phyloP scores from a whole-genome alignment of 345 rosid genomes.

The Lumnitzera littorea region DNA sequence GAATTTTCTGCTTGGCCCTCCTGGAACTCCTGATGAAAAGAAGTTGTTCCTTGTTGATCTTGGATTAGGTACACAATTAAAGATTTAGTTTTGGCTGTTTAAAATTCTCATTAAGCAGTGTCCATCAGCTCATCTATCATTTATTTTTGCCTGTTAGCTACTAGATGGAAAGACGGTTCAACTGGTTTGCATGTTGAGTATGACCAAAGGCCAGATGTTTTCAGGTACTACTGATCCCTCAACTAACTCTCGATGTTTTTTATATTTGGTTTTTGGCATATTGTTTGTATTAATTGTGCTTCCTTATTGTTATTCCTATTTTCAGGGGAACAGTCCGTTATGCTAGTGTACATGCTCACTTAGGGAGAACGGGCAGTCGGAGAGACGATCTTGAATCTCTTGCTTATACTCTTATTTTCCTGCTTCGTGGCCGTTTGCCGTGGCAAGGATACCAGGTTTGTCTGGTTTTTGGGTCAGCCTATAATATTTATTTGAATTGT shows the following conservation, averaged over 20 bases:
- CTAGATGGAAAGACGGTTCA: slow-evolving; percentile 18
- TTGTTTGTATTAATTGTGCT: background rate
- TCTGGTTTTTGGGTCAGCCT: slow-evolving; percentile 10
- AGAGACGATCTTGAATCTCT: slow-evolving; percentile 60
- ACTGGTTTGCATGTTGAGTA: slow-evolving; percentile 21
- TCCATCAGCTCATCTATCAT: background rate
- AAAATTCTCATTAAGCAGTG: background rate
- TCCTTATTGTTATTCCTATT: slow-evolving; percentile 3
- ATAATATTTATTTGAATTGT: background rate
- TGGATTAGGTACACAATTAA: slow-evolving; percentile 14
- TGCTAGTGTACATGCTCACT: slow-evolving; percentile 58
- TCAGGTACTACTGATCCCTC: slow-evolving; percentile 7
- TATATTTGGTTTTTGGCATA: background rate
- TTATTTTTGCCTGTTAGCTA: slow-evolving; percentile 9
- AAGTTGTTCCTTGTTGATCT: slow-evolving; percentile 40
- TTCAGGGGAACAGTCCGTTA: slow-evolving; percentile 57
- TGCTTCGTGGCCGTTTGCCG: slow-evolving; percentile 52
- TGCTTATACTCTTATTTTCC: slow-evolving; percentile 55
- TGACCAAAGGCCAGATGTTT: slow-evolving; percentile 22
- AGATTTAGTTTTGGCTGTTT: too few relatives aligned
- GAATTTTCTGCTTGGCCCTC: slow-evolving; percentile 36
- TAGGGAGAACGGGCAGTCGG: slow-evolving; percentile 49
- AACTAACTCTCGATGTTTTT: background rate
- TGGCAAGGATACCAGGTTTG: slow-evolving; percentile 57
- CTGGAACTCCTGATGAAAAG: slow-evolving; percentile 31